Base-by-base conservation (phyloP, 176 grass and related monocot species). In the Tuctoria greenei region DNA sequence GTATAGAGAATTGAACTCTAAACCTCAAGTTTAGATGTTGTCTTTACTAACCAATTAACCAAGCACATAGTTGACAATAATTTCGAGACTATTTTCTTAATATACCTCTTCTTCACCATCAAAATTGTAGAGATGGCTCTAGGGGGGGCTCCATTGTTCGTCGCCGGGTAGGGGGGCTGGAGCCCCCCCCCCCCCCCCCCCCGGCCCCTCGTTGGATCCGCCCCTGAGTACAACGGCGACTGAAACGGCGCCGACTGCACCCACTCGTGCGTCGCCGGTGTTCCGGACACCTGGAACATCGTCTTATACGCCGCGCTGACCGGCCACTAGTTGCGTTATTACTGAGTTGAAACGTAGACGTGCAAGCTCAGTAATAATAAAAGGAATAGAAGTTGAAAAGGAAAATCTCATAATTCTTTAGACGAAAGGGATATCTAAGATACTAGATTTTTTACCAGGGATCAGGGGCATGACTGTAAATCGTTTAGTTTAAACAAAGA, bases 271-370 rank as follows among this genome's bases (percentile, higher is more conserved):
- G 13, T 97, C 82, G 83, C 88, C 17, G 93, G 93, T 0, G 67
- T 97, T 1, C 88, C 90, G 0, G 93, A 97, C 66, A 86, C 90
- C 1, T 97, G 93, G 93, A 97, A 93, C 76, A 69, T 84, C 44
- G 75, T 97, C 64, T 76, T 97, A 71, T 90, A 86, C 61, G 87
- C 88, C 39, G 88, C 88, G 56, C 79, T 92, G 54, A 82, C 82
- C 4, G 64, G 81, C 9, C 79, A 80, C 41, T 6, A 66, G 47
- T 64, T 11, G 67, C 23, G 38, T n/a, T 8, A 41, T 69, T n/a
- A n/a, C n/a, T 23, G 1, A 35, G 2, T 11, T 9, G 42, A 10
- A 44, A 44, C n/a, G 31, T 52, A 20, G 10, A 44, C 8, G 38
- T 17, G 3, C 76, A 34, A 45, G 23, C 40, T 44, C 4, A n/a